phyloP scores from a whole-genome alignment of 495 filamentous ascomycete genomes.

The Neurospora cerealis region DNA sequence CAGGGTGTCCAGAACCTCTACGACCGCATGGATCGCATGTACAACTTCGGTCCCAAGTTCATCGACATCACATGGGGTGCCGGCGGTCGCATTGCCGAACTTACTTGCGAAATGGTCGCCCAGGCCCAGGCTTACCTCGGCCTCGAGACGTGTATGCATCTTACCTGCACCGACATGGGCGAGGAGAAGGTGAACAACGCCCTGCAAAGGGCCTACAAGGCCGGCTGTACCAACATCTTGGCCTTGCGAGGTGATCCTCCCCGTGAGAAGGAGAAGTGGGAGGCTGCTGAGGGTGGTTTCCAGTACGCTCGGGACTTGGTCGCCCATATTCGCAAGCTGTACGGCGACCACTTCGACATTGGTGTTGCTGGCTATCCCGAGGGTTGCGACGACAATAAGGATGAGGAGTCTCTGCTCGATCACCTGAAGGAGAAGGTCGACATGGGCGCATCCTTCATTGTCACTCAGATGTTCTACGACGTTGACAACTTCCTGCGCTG shows the following conservation, averaged over 20 bases:
- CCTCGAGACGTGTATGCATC: conserved; percentile 97
- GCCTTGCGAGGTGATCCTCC: conserved; percentile 93
- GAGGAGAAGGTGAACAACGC: conserved; percentile 82
- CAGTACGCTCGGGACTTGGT: conserved; percentile 90
- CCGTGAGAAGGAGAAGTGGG: conserved; percentile 89
- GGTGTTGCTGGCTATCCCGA: conserved; percentile 97
- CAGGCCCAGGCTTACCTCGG: conserved; percentile 95
- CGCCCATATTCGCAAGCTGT: conserved; percentile 78
- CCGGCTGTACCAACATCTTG: conserved; percentile 96
- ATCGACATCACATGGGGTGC: conserved; percentile 99
- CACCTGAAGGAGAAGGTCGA: conserved; percentile 98
- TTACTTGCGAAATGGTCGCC: conserved; percentile 97
- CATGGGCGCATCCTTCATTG: conserved; percentile 82
- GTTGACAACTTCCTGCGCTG: conserved; percentile 87
- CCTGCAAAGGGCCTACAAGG: conserved; percentile 78
- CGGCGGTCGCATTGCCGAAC: conserved; percentile 76
- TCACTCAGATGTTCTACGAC: conserved; percentile 99
- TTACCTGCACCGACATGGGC: conserved; percentile 98
- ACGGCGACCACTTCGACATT: conserved; percentile 95
- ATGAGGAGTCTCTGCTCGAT: conserved; percentile 74
- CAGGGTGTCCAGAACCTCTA: conserved; percentile 99
- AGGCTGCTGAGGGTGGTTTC: conserved; percentile 74
- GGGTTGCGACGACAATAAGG: conserved; percentile 84
- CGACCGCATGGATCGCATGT: conserved; percentile 99
- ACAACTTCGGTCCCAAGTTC: conserved; percentile 83